Conservation (phyloP, 257 asterid species). For the Solanum sparsipilum region DNA sequence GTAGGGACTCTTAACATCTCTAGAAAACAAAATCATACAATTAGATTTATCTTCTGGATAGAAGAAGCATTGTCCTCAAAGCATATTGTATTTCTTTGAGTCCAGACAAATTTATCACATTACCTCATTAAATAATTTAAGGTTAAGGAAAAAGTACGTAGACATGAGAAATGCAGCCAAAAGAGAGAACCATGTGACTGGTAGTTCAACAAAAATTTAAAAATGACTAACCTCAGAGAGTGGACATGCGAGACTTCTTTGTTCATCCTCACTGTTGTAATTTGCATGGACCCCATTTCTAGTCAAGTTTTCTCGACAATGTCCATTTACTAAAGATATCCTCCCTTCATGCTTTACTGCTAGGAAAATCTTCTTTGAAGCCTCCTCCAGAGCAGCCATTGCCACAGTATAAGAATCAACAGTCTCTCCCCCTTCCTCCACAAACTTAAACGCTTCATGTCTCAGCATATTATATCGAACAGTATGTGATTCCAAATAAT, state of each 20-base stretch:
- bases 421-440: constrained; percentile 75
- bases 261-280: constrained; percentile 22
- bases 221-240: constrained; percentile 62
- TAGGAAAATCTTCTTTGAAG: constrained; percentile 50
- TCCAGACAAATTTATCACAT: neutral
- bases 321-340: constrained; percentile 35
- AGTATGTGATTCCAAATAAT: constrained; percentile 92
- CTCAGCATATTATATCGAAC: constrained; percentile 79
- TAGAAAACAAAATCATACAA: neutral
- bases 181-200: neutral
- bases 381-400: constrained; percentile 69
- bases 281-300: constrained; percentile 18
- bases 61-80: neutral
- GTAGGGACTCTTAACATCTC: neutral
- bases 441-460: constrained; percentile 81
- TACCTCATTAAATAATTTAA: neutral
- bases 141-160: neutral
- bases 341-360: constrained; percentile 50
- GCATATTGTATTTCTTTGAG: neutral
- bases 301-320: constrained; percentile 21
- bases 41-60: neutral
- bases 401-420: constrained; percentile 48
- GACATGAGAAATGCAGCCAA: neutral
- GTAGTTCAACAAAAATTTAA: neutral
- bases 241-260: constrained; percentile 40